Evolutionary conservation across 202 grass and related monocot species (phyloP).

Genomic region (Setaria italica): DNA sequence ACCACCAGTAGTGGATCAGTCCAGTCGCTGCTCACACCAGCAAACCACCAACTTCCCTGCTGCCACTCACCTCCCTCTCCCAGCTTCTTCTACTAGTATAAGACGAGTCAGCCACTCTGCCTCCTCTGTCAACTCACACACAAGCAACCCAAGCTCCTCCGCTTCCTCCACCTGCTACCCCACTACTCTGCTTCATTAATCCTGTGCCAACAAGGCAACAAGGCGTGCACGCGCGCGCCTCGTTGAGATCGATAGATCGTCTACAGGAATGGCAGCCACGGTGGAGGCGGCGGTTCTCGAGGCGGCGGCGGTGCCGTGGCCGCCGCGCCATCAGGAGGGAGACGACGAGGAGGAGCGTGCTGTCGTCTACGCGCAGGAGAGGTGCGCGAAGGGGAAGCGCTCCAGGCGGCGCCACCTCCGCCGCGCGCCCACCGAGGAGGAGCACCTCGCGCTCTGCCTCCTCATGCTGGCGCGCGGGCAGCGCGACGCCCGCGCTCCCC

Average conservation of each 20-base stretch:
- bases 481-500: background rate
- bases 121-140: too few species aligned
- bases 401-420: slow-evolving; percentile 40
- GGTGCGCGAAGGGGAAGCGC: slow-evolving; percentile 55
- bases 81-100: background rate
- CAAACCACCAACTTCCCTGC: background rate
- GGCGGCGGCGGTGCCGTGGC: background rate
- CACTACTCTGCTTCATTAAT: too few species aligned
- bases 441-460: slow-evolving; percentile 42
- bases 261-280: background rate
- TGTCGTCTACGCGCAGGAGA: background rate
- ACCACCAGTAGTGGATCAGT: background rate
- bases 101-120: background rate
- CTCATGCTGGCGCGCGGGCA: slow-evolving; percentile 42
- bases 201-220: background rate
- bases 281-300: slow-evolving; percentile 46
- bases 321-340: background rate
- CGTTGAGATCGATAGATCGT: background rate
- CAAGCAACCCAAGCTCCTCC: too few species aligned
- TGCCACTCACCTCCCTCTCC: background rate
- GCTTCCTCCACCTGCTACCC: too few species aligned
- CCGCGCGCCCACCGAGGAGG: slow-evolving; percentile 60
- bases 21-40: background rate
- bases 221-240: too few species aligned
- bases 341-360: too few species aligned